Conservation (phyloP, 1,284 basidiomycete genomes). For the Ceratobasidium sp. region DNA sequence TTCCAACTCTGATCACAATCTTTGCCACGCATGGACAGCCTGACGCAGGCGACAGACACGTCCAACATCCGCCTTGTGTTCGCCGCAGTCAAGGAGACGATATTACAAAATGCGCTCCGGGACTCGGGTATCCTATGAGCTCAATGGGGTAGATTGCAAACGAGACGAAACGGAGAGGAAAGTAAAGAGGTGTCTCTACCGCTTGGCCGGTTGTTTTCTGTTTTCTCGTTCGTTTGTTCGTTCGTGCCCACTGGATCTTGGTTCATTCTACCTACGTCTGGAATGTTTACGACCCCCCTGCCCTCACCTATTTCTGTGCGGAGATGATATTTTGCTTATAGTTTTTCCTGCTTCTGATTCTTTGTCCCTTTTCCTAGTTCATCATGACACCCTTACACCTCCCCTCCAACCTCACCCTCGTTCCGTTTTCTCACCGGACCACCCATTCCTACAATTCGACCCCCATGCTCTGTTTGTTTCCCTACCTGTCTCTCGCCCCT, state of each 20-base stretch:
- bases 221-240: conserved; percentile 13
- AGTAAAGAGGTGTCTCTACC: not conserved
- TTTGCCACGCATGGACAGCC: conserved; percentile 58
- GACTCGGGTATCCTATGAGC: conserved; percentile 79
- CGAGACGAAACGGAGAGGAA: not conserved
- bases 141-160: not conserved
- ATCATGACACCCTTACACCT: not conserved
- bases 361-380: not conserved
- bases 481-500: not conserved
- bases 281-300: not conserved
- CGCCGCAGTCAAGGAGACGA: conserved; percentile 98
- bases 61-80: conserved; percentile 83
- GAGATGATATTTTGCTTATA: conserved; percentile 1
- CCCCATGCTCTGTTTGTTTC: not conserved
- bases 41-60: conserved; percentile 85
- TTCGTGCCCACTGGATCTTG: conserved; percentile 19
- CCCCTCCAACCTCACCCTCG: not conserved
- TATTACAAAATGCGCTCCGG: conserved; percentile 87
- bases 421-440: too few relatives aligned
- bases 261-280: not conserved
- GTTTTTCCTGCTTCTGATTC: not conserved
- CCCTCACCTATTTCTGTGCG: not conserved
- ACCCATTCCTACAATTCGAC: not conserved
- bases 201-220: not conserved
- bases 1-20: conserved; percentile 13